Percentiles rank a stretch among this genome's conserved stretches.
Evolutionary conservation across 164 flowering plant genomes (phyloP).

Genomic region (Euptelea pleiosperma): DNA sequence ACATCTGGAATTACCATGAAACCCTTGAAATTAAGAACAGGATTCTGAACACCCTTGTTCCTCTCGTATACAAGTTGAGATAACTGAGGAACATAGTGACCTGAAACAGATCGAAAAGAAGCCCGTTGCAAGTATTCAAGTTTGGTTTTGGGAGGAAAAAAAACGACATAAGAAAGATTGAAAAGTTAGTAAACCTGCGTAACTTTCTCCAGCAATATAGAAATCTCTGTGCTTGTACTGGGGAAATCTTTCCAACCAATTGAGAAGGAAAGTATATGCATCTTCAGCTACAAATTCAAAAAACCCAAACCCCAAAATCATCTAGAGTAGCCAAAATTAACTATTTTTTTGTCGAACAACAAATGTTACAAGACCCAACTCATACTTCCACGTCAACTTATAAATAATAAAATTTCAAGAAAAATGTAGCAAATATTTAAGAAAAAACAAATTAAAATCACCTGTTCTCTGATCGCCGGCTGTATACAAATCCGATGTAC

Average conservation of each 20-base stretch:
- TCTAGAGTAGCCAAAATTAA: background rate
- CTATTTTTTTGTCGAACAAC: background rate
- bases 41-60: constrained; percentile 68
- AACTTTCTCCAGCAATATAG: constrained; percentile 48
- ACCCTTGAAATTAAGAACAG: constrained; percentile 67
- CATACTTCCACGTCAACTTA: background rate
- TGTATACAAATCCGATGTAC: constrained; percentile 70
- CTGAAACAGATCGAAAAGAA: constrained; percentile 38
- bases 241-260: constrained; percentile 45
- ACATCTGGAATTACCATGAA: constrained; percentile 45
- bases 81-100: constrained; percentile 81
- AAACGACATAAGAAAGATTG: background rate
- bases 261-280: constrained; percentile 26
- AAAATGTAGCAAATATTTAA: background rate
- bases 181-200: constrained; percentile 32
- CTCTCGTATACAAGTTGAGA: constrained; percentile 56
- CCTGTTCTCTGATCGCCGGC: constrained; percentile 88
- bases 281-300: constrained; percentile 15
- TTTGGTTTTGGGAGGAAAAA: no score
- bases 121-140: background rate
- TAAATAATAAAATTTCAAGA: constrained; percentile 10
- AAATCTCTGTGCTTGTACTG: constrained; percentile 40
- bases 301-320: constrained; percentile 26
- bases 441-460: constrained; percentile 24
- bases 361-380: background rate